Percentiles rank a stretch among this genome's conserved stretches.
Evolutionary conservation across 2,329 filamentous ascomycete genomes (phyloP).

Genomic region (Cercospora sp.): DNA sequence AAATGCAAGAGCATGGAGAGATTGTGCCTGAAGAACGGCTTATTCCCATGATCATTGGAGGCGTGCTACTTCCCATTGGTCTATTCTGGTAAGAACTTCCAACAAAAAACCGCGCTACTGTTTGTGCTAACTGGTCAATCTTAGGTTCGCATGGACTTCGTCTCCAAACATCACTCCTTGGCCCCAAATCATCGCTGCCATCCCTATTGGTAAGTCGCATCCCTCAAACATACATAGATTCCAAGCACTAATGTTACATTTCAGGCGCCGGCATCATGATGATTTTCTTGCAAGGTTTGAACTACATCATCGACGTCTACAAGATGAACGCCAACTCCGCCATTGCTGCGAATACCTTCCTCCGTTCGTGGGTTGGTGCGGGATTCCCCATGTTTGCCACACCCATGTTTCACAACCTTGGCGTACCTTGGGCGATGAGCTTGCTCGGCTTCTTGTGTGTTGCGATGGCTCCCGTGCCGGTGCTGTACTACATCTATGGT

Average conservation of each 20-base stretch:
- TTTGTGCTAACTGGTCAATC: background rate
- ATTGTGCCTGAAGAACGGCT: conserved; percentile 47
- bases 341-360: conserved; percentile 40
- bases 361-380: conserved; percentile 37
- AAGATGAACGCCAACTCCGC: conserved; percentile 41
- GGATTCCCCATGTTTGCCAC: conserved; percentile 38
- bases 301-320: conserved; percentile 52
- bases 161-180: conserved; percentile 43
- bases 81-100: conserved; percentile 42
- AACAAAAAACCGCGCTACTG: no score
- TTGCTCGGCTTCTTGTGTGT: conserved; percentile 37
- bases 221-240: no score
- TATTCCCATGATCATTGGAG: conserved; percentile 48
- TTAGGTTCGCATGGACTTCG: conserved; percentile 45
- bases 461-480: conserved; percentile 32
- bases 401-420: conserved; percentile 40
- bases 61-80: conserved; percentile 44
- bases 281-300: conserved; percentile 42
- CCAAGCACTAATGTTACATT: background rate
- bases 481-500: conserved; percentile 34
- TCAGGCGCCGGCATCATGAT: conserved; percentile 36
- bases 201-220: conserved; percentile 39
- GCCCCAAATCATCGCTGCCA: conserved; percentile 43
- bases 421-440: conserved; percentile 36
- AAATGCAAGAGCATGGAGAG: conserved; percentile 22